These are phyloP conservation scores for Coemansia sp. DNA, from an alignment of 371 early-diverging fungal species.

Conservation along the genomic window DNA sequence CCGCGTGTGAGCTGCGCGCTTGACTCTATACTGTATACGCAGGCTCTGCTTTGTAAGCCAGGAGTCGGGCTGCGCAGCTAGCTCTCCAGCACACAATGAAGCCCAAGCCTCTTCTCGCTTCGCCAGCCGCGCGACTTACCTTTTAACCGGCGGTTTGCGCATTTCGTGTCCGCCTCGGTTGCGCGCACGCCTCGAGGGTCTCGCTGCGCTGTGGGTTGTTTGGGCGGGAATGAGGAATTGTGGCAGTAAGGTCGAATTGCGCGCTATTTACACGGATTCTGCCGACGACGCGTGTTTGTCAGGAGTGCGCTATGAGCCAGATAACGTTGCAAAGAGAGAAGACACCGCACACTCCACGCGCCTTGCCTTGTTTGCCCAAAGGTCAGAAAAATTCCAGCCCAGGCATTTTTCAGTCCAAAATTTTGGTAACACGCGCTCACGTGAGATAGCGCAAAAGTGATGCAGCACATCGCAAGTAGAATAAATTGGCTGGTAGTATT, in stretches of 20 bases:
- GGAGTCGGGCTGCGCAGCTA: too few species aligned
- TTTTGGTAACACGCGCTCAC: background rate
- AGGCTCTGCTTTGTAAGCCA: too few species aligned
- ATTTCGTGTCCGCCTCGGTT: slow-evolving; percentile 5
- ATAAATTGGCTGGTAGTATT: background rate
- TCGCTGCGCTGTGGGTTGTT: too few species aligned
- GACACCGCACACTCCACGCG: background rate
- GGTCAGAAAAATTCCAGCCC: background rate
- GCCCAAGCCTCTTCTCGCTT: background rate
- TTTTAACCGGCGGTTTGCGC: slow-evolving; percentile 20
- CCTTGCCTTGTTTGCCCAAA: background rate
- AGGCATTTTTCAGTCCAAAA: background rate
- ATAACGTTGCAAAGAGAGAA: background rate
- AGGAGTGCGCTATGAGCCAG: background rate
- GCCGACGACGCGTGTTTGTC: background rate
- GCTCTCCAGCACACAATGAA: background rate
- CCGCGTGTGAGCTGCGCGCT: background rate
- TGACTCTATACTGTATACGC: background rate
- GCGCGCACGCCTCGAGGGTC: too few species aligned
- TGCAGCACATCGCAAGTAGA: background rate
- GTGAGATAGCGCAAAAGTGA: background rate
- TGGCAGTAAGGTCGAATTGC: background rate
- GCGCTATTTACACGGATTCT: slow-evolving; percentile 1
- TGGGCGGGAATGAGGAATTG: too few species aligned
- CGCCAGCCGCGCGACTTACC: slow-evolving; percentile 10